Evolutionary conservation across 768 basidiomycete species (phyloP).

Genomic region (Grammothele lineata): DNA sequence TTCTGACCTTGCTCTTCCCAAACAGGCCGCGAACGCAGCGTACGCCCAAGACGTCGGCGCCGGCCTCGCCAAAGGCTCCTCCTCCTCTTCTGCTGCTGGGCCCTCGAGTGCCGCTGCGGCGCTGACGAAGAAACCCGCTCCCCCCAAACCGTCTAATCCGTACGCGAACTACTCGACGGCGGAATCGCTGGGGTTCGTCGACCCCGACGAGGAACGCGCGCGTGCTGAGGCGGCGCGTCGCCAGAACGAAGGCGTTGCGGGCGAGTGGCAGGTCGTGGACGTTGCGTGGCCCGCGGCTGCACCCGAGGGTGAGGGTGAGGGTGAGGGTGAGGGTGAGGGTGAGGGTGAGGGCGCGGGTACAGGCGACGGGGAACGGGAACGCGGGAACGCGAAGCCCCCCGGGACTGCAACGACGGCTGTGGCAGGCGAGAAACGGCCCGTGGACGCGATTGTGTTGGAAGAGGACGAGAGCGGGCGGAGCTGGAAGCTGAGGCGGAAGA

Average conservation of each 20-base stretch:
- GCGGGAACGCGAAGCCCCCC: too few relatives aligned
- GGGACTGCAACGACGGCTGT: constrained; percentile 7
- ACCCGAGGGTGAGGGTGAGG: constrained; percentile 7
- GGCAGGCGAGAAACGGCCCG: constrained; percentile 24
- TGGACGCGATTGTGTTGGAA: constrained; percentile 15
- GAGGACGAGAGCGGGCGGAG: constrained; percentile 51
- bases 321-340: too few relatives aligned
- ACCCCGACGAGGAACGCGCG: constrained; percentile 67
- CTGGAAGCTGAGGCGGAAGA: constrained; percentile 70
- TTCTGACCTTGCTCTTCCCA: too few relatives aligned
- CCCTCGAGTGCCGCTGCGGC: constrained; percentile 32
- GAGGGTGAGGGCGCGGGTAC: constrained; percentile 8
- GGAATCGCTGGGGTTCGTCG: constrained; percentile 72
- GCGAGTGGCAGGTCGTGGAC: constrained; percentile 72
- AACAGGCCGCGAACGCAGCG: constrained; percentile 73
- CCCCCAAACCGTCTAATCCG: constrained; percentile 54
- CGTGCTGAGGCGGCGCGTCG: constrained; percentile 57
- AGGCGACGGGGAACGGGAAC: constrained; percentile 13
- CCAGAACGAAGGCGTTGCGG: constrained; percentile 63
- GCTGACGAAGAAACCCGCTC: constrained; percentile 28
- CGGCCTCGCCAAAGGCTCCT: constrained; percentile 49
- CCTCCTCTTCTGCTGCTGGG: constrained; percentile 28
- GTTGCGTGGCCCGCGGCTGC: constrained; percentile 23
- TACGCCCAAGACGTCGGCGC: constrained; percentile 75
- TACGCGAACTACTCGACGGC: constrained; percentile 87